Evolutionary conservation across 345 rosid genomes (phyloP), one percentile per base, ranked within the genome.

Genomic region (Citrus trifoliata): DNA sequence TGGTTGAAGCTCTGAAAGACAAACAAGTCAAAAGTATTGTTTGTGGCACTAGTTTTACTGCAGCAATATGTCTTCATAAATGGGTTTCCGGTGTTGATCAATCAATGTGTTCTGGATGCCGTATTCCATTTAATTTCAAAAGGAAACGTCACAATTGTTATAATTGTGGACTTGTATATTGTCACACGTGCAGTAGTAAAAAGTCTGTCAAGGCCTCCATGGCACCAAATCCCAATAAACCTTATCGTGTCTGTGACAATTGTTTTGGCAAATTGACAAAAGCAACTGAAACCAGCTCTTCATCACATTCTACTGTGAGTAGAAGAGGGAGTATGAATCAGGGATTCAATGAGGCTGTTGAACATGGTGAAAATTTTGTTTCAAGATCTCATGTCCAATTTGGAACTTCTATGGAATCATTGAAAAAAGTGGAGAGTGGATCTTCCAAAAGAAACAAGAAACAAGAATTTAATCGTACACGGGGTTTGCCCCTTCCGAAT

Each of bases 81-180:
- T 90, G 93, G 82, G 88, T 90, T 63, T 92, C 94, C 21, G 88
- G 96, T 65, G 83, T 90, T 75, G 96, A 92, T 76, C 96, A 92
- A 70, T 89, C 94, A 1, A 87, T 89, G 86, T 92, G 96, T 82
- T 92, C 96, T 71, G 93, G 93, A 53, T 92, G 96, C 82, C 89
- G 80, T 59, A 82, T 89, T 59, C 89, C 88, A 62, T 89, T 92
- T 80, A 92, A 88, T 81, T 92, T 92, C 88, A 89, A 88, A 81
- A 85, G 96, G 71, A 92, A 92, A 80, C 89, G 94, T 12, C 96
- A 90, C 79, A 92, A 92, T 59, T 92, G 96, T 81, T 92, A 92
- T 72, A 90, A 90, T 81, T 92, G 96, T 83, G 96, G 94, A 73
- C 88, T 90, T 58, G 91, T 87, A 48, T 90, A 88, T 79, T 92